Conservation (phyloP, 2,329 filamentous ascomycete species). For the Fusarium sp. region DNA sequence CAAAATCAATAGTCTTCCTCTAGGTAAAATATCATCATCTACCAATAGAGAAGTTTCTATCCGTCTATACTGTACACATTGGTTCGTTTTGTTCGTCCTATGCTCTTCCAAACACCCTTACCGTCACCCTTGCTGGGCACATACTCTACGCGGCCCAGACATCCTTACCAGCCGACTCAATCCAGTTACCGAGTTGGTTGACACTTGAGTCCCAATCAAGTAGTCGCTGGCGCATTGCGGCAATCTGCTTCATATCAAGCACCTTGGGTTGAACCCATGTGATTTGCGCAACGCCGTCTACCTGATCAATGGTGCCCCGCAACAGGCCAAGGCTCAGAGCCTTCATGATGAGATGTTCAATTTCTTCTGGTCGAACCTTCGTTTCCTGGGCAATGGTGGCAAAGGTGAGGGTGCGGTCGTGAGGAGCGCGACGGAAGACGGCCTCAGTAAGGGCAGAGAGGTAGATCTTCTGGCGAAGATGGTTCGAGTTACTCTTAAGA, state of each 20-base stretch:
- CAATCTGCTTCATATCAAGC: slow-evolving; percentile 93
- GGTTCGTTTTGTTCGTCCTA: slow-evolving; percentile 34
- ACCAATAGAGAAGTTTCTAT: slow-evolving; percentile 45
- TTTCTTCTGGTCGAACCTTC: slow-evolving; percentile 89
- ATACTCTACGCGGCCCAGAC: slow-evolving; percentile 84
- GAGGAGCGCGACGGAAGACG: slow-evolving; percentile 94
- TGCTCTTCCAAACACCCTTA: slow-evolving; percentile 8
- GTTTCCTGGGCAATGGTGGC: slow-evolving; percentile 89
- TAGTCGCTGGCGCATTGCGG: slow-evolving; percentile 87
- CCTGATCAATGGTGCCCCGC: slow-evolving; percentile 94
- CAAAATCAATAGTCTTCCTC: slow-evolving; percentile 42
- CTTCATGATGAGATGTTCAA: slow-evolving; percentile 99
- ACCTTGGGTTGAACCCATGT: slow-evolving; percentile 99
- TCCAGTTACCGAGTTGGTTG: slow-evolving; percentile 96
- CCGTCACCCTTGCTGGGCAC: slow-evolving; percentile 1
- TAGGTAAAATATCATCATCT: slow-evolving; percentile 36
- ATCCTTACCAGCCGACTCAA: slow-evolving; percentile 92
- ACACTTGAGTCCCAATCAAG: slow-evolving; percentile 97
- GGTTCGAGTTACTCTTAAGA: slow-evolving; percentile 81
- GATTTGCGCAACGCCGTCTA: slow-evolving; percentile 92
- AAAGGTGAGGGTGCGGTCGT: slow-evolving; percentile 96
- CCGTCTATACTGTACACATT: slow-evolving; percentile 49
- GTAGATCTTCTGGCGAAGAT: slow-evolving; percentile 97
- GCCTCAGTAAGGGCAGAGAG: slow-evolving; percentile 95
- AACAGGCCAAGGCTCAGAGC: slow-evolving; percentile 93